Conservation (phyloP, 2,329 filamentous ascomycete species). For the Fusarium cicatricum region DNA sequence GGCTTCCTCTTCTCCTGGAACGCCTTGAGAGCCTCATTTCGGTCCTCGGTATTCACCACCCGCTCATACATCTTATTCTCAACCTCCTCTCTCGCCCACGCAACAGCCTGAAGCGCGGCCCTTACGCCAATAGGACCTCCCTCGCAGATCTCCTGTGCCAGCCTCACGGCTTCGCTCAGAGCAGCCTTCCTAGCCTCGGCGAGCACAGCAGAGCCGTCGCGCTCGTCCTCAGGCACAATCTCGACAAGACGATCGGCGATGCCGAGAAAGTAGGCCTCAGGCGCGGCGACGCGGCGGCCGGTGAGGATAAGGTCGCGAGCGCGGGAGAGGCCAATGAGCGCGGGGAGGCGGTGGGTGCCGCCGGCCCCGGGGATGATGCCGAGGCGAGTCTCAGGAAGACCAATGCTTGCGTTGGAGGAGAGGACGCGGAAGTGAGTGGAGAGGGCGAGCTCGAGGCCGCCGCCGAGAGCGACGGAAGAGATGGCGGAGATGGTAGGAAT, state of each 20-base stretch:
- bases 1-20: conserved; percentile 74
- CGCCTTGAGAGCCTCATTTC: conserved; percentile 85
- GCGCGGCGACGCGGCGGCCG: conserved; percentile 80
- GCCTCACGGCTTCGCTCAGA: conserved; percentile 76
- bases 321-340: conserved; percentile 78
- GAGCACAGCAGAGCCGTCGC: conserved; percentile 55
- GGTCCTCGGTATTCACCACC: conserved; percentile 84
- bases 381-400: conserved; percentile 88
- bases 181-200: conserved; percentile 71
- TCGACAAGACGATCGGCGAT: conserved; percentile 91
- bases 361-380: conserved; percentile 96
- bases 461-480: conserved; percentile 85
- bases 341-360: conserved; percentile 87
- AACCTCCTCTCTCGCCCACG: conserved; percentile 74
- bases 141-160: conserved; percentile 88
- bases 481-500: conserved; percentile 92
- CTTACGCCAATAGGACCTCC: conserved; percentile 86
- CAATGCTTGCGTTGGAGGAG: conserved; percentile 78
- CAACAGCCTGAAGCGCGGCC: conserved; percentile 81
- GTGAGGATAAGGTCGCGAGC: conserved; percentile 93
- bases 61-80: conserved; percentile 88
- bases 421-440: conserved; percentile 91
- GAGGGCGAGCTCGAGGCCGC: conserved; percentile 91
- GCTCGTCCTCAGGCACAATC: conserved; percentile 66
- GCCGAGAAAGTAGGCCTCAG: conserved; percentile 91